Evolutionary conservation across 2,329 filamentous ascomycete species (phyloP), one percentile per base, ranked within the genome.

Genomic region (Epichloe sp.): DNA sequence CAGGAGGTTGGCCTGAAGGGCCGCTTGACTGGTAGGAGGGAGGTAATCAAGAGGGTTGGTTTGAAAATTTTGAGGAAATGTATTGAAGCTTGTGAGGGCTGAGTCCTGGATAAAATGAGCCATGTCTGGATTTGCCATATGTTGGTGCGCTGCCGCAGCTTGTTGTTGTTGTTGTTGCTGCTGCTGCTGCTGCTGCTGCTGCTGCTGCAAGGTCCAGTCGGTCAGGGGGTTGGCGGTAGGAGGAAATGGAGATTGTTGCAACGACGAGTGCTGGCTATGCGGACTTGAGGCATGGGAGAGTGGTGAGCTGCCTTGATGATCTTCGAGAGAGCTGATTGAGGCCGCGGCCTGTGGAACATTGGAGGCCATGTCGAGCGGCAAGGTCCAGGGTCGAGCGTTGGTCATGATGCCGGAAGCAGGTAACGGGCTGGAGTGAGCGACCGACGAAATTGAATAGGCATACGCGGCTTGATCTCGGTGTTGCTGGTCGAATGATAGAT

Each of bases 171-270:
- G 71, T 57, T 74, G 74, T 48, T 76, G 23, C 50, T 71, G 63
- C 10, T 71, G 66, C 26, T 65, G 59, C 1, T 59, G 56, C 58
- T 73, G 71, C 53, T 73, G 72, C 58, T 74, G 75, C 48, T 76
- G 73, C 56, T 78, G 75, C 51, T 77, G 74, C 48, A 83, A 72
- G 21, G 79, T 74, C 79, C 80, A 83, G 66, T 83, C 78, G 45
- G 77, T 76, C 56, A 83, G 63, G 14, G 14, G 74, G 68, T 77
- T 77, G 50, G 70, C 66, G 43, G 72, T 64, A 46, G 71, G 65
- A 59, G 76, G 74, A 61, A 74, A 79, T 4, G 78, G 76, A 56
- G 78, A 80, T 35, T 76, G 74, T 53, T 78, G 74, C 53, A 74
- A 57, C 12, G 72, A 62, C 48, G 70, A 71, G 55, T 74, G 71